Percentiles rank a stretch among this genome's conserved stretches.
Evolutionary conservation across 192 early-diverging fungal species (phyloP).

Genomic region (Helicostylum pulchrum): DNA sequence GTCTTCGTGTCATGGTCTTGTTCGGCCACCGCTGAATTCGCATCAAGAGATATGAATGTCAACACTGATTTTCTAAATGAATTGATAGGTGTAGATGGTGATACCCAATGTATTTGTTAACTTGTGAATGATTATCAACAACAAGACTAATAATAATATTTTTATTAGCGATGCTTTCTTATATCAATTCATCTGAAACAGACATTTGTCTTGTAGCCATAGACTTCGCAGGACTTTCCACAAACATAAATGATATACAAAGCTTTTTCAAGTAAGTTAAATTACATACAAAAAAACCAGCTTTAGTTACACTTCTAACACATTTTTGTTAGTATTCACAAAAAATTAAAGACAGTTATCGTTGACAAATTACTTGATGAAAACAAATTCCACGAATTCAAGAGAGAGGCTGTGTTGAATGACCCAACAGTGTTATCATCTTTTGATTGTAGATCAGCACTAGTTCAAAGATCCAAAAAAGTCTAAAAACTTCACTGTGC

Average conservation of each 20-base stretch:
- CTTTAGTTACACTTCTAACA: slow-evolving; percentile 14
- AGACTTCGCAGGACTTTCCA: slow-evolving; percentile 12
- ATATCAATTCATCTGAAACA: slow-evolving; percentile 13
- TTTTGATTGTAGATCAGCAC: background rate
- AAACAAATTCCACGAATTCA: slow-evolving; percentile 4
- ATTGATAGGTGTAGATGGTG: slow-evolving; percentile 13
- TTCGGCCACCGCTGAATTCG: background rate
- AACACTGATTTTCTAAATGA: slow-evolving; percentile 11
- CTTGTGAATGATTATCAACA: slow-evolving; percentile 2
- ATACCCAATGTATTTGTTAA: slow-evolving; percentile 12
- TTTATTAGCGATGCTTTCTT: slow-evolving; percentile 12
- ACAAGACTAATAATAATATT: slow-evolving; percentile 9
- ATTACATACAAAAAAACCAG: slow-evolving; percentile 4
- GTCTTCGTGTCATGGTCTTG: slow-evolving; percentile 14
- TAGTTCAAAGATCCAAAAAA: slow-evolving; percentile 3
- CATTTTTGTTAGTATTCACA: background rate
- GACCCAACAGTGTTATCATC: slow-evolving; percentile 1
- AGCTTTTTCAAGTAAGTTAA: slow-evolving; percentile 12
- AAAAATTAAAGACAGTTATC: slow-evolving; percentile 8
- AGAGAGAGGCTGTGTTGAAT: slow-evolving; percentile 9
- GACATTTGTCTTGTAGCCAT: slow-evolving; percentile 13
- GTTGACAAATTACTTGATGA: background rate
- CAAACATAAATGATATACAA: slow-evolving; percentile 8
- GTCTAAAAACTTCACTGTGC: background rate
- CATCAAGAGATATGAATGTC: slow-evolving; percentile 14